Percentiles rank a stretch among this genome's conserved stretches.
Evolutionary conservation across 306 rosid species (phyloP).

Genomic region (Cucurbita moschata): DNA sequence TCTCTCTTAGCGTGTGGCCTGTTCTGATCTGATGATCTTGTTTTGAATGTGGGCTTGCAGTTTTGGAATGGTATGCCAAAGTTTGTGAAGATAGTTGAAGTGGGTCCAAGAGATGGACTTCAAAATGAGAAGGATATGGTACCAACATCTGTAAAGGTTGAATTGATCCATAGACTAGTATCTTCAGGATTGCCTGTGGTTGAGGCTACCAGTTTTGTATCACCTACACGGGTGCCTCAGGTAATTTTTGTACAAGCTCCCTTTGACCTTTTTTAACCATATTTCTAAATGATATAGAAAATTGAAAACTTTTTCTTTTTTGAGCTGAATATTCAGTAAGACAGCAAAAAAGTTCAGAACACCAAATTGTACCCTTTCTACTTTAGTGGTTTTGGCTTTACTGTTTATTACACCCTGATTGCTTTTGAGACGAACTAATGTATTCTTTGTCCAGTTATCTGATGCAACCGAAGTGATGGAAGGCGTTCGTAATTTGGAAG

Average conservation of each 20-base stretch:
- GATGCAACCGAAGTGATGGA: conserved; percentile 80
- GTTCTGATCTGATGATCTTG: background rate
- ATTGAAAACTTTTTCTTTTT: background rate
- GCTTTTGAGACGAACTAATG: background rate
- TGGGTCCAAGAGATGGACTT: conserved; percentile 93
- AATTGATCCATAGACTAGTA: conserved; percentile 61
- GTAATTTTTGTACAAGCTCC: conserved; percentile 16
- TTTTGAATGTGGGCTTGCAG: conserved; percentile 24
- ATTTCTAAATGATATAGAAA: background rate
- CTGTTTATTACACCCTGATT: background rate
- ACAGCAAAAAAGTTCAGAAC: background rate
- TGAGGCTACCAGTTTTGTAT: conserved; percentile 94
- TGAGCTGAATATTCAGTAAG: background rate
- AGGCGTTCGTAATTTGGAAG: conserved; percentile 40
- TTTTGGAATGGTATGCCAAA: conserved; percentile 44
- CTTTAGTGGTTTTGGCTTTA: background rate
- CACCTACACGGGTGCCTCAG: conserved; percentile 97
- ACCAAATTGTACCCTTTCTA: background rate
- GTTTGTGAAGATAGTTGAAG: conserved; percentile 86
- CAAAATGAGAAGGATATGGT: conserved; percentile 79
- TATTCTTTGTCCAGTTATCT: conserved; percentile 34
- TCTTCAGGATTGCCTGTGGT: conserved; percentile 65
- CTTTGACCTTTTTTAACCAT: background rate
- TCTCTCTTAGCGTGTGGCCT: background rate
- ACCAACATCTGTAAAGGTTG: conserved; percentile 54